phyloP scores from a whole-genome alignment of 2,329 filamentous ascomycete species.

The Orbilia javanica region DNA sequence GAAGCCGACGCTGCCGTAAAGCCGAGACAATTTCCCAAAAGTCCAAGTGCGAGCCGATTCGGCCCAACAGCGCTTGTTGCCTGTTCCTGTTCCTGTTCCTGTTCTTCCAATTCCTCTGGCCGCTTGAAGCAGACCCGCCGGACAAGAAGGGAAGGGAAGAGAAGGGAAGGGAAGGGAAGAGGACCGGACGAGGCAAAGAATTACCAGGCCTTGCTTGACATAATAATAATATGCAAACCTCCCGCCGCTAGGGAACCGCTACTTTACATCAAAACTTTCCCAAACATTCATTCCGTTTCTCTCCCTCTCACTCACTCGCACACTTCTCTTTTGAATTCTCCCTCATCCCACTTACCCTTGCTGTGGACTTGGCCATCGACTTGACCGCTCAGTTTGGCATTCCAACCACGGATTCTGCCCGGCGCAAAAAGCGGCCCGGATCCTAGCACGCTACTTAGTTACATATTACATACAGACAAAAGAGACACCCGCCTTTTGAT shows the following conservation, averaged over 20 bases:
- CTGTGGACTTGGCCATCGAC: constrained; percentile 3
- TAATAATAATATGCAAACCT: constrained; percentile 48
- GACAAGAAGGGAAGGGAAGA: constrained; percentile 11
- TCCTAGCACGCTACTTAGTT: constrained; percentile 15
- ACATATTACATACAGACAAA: constrained; percentile 36
- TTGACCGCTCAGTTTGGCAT: constrained; percentile 36
- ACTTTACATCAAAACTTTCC: constrained; percentile 27
- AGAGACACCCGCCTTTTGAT: constrained; percentile 26
- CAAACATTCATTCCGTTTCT: constrained; percentile 10
- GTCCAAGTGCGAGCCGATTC: constrained; percentile 55
- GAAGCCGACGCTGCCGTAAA: constrained; percentile 58
- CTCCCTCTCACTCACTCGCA: constrained; percentile 6
- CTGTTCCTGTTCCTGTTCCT: constrained; percentile 13
- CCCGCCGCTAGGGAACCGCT: constrained; percentile 50
- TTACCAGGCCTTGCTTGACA: constrained; percentile 1
- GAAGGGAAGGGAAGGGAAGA: constrained; percentile 3
- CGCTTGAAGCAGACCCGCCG: constrained; percentile 1
- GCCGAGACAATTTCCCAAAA: constrained; percentile 58
- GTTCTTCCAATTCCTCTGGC: constrained; percentile 6
- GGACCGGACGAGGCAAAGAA: neutral
- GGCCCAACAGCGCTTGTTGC: constrained; percentile 53
- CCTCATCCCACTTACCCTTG: constrained; percentile 31
- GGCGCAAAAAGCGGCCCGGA: constrained; percentile 33
- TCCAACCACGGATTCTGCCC: constrained; percentile 54
- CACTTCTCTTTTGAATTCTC: constrained; percentile 16